Base-by-base conservation (phyloP, 2,329 filamentous ascomycete genomes). In the Hypomyces rosellus region DNA sequence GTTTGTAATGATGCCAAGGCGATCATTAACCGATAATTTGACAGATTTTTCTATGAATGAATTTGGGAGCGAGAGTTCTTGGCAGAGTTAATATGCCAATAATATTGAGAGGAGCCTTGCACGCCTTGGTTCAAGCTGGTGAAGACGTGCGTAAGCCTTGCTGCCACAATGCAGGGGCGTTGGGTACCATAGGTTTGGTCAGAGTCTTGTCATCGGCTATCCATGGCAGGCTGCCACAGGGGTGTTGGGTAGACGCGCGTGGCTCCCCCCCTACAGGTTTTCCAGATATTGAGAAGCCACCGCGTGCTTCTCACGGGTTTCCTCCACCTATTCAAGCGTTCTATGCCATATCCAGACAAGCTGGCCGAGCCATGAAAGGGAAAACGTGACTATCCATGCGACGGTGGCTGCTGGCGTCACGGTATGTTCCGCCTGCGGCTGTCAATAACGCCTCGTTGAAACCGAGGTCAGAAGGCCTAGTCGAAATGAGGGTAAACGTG, bases 371-470 rank as follows among this genome's bases (percentile, higher is more conserved):
- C 36, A 38, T 20, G 15, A 18, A 7, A 13, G 14, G 5, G 20
- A 42, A 42, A 42, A 42, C 39, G 18, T 13, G 18, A 18, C 39
- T 14, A 42, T 18, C 33, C 46, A 42, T 46, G 50, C 50, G 50
- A 52, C 50, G 41, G 50, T 38, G 45, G 46, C 25, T 48, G 46
- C 34, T 20, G 15, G 16, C 34, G 16, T 20, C 12, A 39, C 45
- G 50, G 50, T 49, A 49, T 52, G 41, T 52, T 49, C 50, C 50
- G 50, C 42, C 25, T 30, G 25, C 25, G 25, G 25, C 25, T 30
- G 25, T 30, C 25, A 30, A 30, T 6, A 30, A 30, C 25, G 25
- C 25, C 25, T 30, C 25, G 25, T 30, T 30, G 25, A 30, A 30
- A 30, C 25, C 25, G 4, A 30, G 25, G 25, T 30, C 25, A 30